Evolutionary conservation across 352 stramenopile genomes (phyloP), one percentile per base, ranked within the genome.

Genomic region (Phytophthora pini): DNA sequence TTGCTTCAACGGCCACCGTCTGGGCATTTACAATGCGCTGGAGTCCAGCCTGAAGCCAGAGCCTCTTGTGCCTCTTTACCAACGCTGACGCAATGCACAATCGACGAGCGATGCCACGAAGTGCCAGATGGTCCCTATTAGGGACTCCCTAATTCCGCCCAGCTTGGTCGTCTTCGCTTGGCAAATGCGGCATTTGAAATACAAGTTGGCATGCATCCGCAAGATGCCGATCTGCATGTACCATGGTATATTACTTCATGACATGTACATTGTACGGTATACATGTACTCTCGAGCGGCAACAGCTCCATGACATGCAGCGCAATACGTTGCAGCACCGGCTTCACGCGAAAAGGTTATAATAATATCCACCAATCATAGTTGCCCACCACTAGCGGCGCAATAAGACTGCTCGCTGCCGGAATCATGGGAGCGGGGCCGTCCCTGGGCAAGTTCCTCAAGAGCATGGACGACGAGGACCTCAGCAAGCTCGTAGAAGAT

Each of bases 401-500:
- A 26, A 31, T 11, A 56, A n/a, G 29, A 43, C 17, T 17, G 17
- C 12, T 12, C 15, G 27, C 11, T 26, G 24, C 9, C 4, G 17
- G 5, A 27, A 58, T 17, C 20, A 87, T 87, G 79, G 79, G 79
- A 0, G 70, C 65, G 2, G 72, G 52, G 40, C 67, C 76, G 62
- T 92, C 81, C 56, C 50, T 92, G 4, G 77, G 54, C 67, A 82
- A 82, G 69, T 76, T 88, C 45, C 63, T 92, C 27, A 74, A 75
- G 61, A 66, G 59, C 48, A 84, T 89, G 68, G 78, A 86, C 53
- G 83, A 92, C 61, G 71, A 89, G 0, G 76, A 82, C 22, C 83
- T 92, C 63, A 50, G 58, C 17, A 57, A 58, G 40, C 61, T 88
- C 41, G 47, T 89, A 5, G 64, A 80, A 45, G 70, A 65, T 51